Percentiles rank a stretch among this genome's conserved stretches.
These are phyloP conservation scores for Heliamphora pulchella DNA, from an alignment of 179 eudicot genomes.

Conservation along the genomic window DNA sequence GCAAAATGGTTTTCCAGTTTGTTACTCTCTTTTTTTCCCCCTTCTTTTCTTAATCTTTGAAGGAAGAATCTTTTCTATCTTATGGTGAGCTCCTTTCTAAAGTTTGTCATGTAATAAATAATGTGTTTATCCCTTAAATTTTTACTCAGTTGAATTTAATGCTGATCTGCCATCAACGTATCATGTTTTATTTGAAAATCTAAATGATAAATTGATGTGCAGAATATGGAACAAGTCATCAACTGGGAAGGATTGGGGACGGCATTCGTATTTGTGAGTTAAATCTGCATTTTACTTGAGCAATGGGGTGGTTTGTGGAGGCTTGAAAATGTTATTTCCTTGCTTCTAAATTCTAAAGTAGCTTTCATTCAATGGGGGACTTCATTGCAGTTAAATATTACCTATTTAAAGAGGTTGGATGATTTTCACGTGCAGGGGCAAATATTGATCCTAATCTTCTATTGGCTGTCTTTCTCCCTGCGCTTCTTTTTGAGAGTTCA, in stretches of 20 bases:
- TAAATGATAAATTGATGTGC: slow-evolving; percentile 25
- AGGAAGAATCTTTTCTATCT: not conserved
- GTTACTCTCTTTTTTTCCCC: not conserved
- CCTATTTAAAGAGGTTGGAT: slow-evolving; percentile 10
- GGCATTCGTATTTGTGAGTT: slow-evolving; percentile 29
- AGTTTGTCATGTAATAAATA: not conserved
- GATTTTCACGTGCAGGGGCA: slow-evolving; percentile 57
- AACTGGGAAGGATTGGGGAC: slow-evolving; percentile 53
- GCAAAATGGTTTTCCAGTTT: not conserved
- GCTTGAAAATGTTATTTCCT: not conserved
- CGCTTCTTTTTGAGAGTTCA: slow-evolving; percentile 93
- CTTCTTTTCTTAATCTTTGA: too few relatives aligned
- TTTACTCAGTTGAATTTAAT: not conserved
- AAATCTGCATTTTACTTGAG: slow-evolving; percentile 15
- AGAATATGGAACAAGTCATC: slow-evolving; percentile 80
- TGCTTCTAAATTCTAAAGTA: slow-evolving; percentile 20
- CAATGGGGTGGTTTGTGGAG: not conserved
- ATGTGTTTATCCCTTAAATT: not conserved
- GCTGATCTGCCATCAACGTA: not conserved
- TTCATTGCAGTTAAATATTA: slow-evolving; percentile 8
- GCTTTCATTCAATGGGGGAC: not conserved
- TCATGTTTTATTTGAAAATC: not conserved
- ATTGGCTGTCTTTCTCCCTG: slow-evolving; percentile 95
- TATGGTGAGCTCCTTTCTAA: not conserved
- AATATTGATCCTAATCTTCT: slow-evolving; percentile 83